Evolutionary conservation across 2,329 filamentous ascomycete genomes (phyloP).

Genomic region (Alternaria ventricosa): DNA sequence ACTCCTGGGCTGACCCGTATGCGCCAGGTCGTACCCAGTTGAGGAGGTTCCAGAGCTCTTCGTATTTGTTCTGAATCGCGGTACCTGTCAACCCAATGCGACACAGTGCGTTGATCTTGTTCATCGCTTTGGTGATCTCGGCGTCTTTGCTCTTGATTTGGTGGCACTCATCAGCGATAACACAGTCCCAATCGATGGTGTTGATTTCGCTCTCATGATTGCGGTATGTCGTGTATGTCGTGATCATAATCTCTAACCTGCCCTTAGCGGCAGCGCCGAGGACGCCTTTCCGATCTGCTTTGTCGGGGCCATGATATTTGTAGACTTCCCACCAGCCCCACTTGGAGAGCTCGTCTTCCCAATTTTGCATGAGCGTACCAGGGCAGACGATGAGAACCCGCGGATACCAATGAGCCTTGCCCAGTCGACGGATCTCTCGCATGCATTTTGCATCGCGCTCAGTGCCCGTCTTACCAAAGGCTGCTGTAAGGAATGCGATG

Average conservation of each 20-base stretch:
- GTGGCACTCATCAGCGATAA: conserved; percentile 94
- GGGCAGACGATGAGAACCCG: conserved; percentile 86
- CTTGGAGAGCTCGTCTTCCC: conserved; percentile 81
- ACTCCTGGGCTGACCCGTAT: conserved; percentile 72
- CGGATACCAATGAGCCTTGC: conserved; percentile 75
- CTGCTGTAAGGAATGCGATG: conserved; percentile 86
- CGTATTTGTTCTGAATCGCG: conserved; percentile 97
- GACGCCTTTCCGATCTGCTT: conserved; percentile 69
- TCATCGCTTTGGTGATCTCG: conserved; percentile 84
- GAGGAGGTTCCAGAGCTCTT: conserved; percentile 93
- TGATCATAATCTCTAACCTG: conserved; percentile 87
- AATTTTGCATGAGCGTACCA: conserved; percentile 86
- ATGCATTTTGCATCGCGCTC: conserved; percentile 85
- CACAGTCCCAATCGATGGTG: conserved; percentile 87
- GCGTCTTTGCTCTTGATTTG: conserved; percentile 80
- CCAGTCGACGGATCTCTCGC: conserved; percentile 76
- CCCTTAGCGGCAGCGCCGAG: conserved; percentile 76
- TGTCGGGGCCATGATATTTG: conserved; percentile 71
- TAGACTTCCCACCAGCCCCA: conserved; percentile 98
- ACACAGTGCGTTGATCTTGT: conserved; percentile 87
- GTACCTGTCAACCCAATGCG: conserved; percentile 93
- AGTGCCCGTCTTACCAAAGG: conserved; percentile 93
- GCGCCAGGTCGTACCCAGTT: conserved; percentile 93
- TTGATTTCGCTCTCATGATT: conserved; percentile 81
- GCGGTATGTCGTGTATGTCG: conserved; percentile 87